phyloP scores from a whole-genome alignment of 208 protist genomes.

The Chromosphaera perkinsii region DNA sequence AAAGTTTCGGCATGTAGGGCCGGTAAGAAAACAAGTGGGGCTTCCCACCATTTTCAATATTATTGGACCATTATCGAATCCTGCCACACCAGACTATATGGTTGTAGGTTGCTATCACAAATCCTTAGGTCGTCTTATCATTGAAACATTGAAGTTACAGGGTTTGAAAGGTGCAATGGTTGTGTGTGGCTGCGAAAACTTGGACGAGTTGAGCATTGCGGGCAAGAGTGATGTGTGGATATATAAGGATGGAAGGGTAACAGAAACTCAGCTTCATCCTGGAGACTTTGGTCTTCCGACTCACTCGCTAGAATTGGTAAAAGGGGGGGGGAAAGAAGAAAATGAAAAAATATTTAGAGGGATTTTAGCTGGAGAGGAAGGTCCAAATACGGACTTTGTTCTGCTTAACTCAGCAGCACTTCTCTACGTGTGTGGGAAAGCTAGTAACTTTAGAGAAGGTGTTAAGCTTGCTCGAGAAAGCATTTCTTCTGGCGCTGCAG shows the following conservation, averaged over 20 bases:
- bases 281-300: slow-evolving; percentile 14
- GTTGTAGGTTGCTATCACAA: slow-evolving; percentile 38
- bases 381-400: slow-evolving; percentile 20
- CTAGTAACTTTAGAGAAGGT: slow-evolving; percentile 9
- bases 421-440: slow-evolving; percentile 11
- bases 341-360: neutral
- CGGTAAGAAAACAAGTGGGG: slow-evolving; percentile 24
- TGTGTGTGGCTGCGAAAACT: slow-evolving; percentile 9
- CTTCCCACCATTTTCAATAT: slow-evolving; percentile 45
- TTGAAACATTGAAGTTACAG: slow-evolving; percentile 7
- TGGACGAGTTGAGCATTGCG: slow-evolving; percentile 36
- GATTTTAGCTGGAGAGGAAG: neutral
- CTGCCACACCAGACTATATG: neutral
- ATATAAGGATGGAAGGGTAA: neutral
- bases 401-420: slow-evolving; percentile 21
- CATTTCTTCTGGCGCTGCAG: neutral
- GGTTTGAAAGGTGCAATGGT: slow-evolving; percentile 32
- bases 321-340: neutral
- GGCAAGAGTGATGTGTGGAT: slow-evolving; percentile 17
- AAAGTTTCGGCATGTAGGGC: slow-evolving; percentile 30
- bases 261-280: too few species aligned
- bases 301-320: neutral
- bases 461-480: slow-evolving; percentile 5
- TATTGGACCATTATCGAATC: slow-evolving; percentile 47
- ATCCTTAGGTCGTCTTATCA: slow-evolving; percentile 35